Percentiles rank a stretch among this genome's conserved stretches.
Evolutionary conservation across 2,329 filamentous ascomycete genomes (phyloP).

Genomic region (Scopulariopsis brevicaulis): DNA sequence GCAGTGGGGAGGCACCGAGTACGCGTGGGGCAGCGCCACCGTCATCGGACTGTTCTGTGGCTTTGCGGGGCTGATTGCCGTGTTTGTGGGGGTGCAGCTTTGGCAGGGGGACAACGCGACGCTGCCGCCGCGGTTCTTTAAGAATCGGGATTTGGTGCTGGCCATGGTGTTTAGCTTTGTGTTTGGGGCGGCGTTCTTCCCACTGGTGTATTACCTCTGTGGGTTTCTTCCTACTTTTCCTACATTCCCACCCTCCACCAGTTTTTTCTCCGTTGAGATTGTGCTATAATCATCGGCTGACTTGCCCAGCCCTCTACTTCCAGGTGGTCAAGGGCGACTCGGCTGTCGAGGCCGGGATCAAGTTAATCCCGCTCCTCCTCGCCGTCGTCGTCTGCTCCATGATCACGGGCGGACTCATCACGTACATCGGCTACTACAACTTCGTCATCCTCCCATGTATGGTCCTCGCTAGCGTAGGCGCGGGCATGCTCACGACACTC

Average conservation of each 20-base stretch:
- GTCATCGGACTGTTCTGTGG: constrained; percentile 41
- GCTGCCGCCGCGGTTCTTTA: constrained; percentile 32
- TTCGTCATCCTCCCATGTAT: constrained; percentile 28
- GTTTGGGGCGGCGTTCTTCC: constrained; percentile 39
- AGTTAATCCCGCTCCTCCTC: constrained; percentile 40
- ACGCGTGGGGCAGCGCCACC: constrained; percentile 34
- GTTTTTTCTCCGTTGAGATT: neutral
- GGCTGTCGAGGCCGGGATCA: constrained; percentile 42
- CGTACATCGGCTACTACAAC: constrained; percentile 27
- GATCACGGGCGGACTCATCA: constrained; percentile 27
- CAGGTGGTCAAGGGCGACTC: constrained; percentile 39
- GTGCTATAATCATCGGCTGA: too few species aligned
- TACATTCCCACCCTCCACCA: neutral
- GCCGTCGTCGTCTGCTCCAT: constrained; percentile 36
- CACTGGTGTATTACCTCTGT: constrained; percentile 42
- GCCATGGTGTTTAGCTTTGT: constrained; percentile 33
- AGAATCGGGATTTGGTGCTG: constrained; percentile 25
- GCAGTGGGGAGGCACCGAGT: constrained; percentile 42
- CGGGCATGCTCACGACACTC: constrained; percentile 44
- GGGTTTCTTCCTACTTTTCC: constrained; percentile 12
- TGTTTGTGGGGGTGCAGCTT: constrained; percentile 36
- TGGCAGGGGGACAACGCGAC: constrained; percentile 30
- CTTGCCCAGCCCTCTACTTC: constrained; percentile 33
- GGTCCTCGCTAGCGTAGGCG: constrained; percentile 30
- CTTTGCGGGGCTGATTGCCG: constrained; percentile 27